These are phyloP conservation scores for Xylaria palmicola DNA, from an alignment of 495 filamentous ascomycete genomes.

Conservation along the genomic window DNA sequence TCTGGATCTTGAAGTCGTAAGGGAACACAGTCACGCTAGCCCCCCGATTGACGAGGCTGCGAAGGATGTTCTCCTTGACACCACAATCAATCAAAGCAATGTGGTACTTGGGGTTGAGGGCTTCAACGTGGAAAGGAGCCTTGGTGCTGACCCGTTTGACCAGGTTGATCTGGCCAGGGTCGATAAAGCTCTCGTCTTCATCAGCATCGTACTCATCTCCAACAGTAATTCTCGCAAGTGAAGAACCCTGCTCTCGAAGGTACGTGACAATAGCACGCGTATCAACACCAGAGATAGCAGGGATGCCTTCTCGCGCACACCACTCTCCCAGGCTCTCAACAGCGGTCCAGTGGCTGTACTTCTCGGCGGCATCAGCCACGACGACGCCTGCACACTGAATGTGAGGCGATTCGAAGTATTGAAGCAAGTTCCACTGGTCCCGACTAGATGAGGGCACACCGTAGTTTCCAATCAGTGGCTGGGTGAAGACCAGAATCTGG, in stretches of 20 bases:
- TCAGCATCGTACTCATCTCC: slow-evolving; percentile 98
- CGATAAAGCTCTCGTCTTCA: slow-evolving; percentile 93
- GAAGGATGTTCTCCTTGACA: slow-evolving; percentile 99
- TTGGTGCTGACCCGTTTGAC: slow-evolving; percentile 96
- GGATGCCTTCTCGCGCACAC: slow-evolving; percentile 94
- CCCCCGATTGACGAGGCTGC: slow-evolving; percentile 84
- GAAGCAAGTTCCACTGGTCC: slow-evolving; percentile 75
- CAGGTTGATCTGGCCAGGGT: slow-evolving; percentile 93
- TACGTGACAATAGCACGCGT: slow-evolving; percentile 95
- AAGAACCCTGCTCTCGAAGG: slow-evolving; percentile 93
- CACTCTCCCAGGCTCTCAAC: slow-evolving; percentile 90
- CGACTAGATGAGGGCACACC: slow-evolving; percentile 79
- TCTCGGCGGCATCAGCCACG: slow-evolving; percentile 86
- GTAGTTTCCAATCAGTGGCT: slow-evolving; percentile 99
- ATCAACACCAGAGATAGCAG: slow-evolving; percentile 94
- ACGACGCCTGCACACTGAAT: slow-evolving; percentile 96
- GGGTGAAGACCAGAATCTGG: slow-evolving; percentile 97
- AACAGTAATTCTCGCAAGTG: slow-evolving; percentile 89
- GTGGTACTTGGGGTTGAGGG: slow-evolving; percentile 76
- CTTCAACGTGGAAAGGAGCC: slow-evolving; percentile 89
- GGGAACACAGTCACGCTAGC: slow-evolving; percentile 90
- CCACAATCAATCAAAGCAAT: slow-evolving; percentile 96
- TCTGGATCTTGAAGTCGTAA: slow-evolving; percentile 95
- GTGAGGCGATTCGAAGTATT: slow-evolving; percentile 94
- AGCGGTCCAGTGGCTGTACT: slow-evolving; percentile 98